Evolutionary conservation across 208 protist species (phyloP).

Genomic region (Leishmania gerbilli): DNA sequence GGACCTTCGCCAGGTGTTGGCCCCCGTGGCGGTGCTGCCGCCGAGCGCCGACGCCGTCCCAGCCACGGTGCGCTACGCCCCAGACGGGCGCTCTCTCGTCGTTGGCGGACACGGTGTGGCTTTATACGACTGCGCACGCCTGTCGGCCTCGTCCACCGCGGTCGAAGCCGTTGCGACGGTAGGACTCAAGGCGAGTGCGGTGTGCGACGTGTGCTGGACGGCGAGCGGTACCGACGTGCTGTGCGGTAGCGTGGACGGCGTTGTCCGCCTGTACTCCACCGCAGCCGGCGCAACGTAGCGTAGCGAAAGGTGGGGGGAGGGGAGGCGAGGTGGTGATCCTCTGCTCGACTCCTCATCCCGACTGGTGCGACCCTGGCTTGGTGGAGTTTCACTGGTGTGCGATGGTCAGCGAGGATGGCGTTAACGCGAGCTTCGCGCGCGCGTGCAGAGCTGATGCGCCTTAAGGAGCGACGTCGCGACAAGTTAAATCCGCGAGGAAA

Average conservation of each 20-base stretch:
- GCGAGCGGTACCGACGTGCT: conserved; percentile 35
- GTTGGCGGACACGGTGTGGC: conserved; percentile 20
- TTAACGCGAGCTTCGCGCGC: background rate
- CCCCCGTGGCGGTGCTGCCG: conserved; percentile 43
- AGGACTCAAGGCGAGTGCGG: conserved; percentile 4
- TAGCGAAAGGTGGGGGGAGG: background rate
- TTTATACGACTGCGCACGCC: conserved; percentile 14
- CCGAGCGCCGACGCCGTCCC: conserved; percentile 13
- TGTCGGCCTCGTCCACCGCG: conserved; percentile 3
- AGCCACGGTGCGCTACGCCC: conserved; percentile 47
- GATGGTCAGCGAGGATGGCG: background rate
- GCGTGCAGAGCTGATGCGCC: background rate
- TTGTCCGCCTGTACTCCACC: conserved; percentile 47
- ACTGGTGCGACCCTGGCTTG: background rate
- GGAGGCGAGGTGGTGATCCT: background rate
- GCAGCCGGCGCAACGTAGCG: background rate
- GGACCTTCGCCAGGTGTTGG: conserved; percentile 96
- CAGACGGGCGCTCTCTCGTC: conserved; percentile 25
- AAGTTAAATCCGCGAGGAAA: background rate
- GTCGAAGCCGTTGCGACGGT: conserved; percentile 19
- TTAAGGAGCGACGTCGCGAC: background rate
- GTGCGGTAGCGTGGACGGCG: conserved; percentile 44
- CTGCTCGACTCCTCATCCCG: background rate
- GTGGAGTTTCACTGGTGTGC: background rate
- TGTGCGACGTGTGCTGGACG: conserved; percentile 56